phyloP scores from a whole-genome alignment of 176 grass and related monocot species.

The Thalia dealbata region DNA sequence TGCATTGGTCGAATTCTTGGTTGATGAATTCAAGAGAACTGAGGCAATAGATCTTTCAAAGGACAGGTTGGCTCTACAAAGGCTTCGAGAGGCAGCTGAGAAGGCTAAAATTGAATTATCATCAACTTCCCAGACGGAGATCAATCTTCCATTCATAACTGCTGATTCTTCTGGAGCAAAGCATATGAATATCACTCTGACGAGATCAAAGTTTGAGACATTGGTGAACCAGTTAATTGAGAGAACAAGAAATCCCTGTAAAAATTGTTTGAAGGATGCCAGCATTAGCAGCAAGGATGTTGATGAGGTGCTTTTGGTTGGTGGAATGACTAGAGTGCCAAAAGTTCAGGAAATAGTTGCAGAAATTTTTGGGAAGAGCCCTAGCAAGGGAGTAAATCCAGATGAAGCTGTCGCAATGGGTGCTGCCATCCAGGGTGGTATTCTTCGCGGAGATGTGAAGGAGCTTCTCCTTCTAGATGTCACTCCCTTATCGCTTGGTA shows the following conservation, averaged over 20 bases:
- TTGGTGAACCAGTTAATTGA: conserved; percentile 61
- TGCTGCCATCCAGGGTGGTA: conserved; percentile 63
- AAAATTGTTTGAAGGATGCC: conserved; percentile 67
- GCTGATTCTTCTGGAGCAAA: conserved; percentile 73
- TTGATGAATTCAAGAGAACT: conserved; percentile 52
- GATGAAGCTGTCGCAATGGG: conserved; percentile 77
- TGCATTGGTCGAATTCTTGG: conserved; percentile 51
- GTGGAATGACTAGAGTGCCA: conserved; percentile 74
- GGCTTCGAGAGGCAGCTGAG: conserved; percentile 67
- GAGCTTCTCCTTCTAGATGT: conserved; percentile 70
- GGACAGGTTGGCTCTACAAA: conserved; percentile 54
- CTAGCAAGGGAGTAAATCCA: conserved; percentile 71
- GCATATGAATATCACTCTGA: conserved; percentile 70
- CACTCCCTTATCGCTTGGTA: conserved; percentile 67
- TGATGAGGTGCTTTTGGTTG: conserved; percentile 69
- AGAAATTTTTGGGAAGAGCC: conserved; percentile 53
- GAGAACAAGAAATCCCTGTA: conserved; percentile 53
- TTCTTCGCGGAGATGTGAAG: conserved; percentile 73
- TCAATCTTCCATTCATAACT: conserved; percentile 68
- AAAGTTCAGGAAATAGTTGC: conserved; percentile 63
- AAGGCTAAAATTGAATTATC: conserved; percentile 74
- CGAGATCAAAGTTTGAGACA: conserved; percentile 61
- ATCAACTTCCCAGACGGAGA: conserved; percentile 64
- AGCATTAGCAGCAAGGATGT: conserved; percentile 53
- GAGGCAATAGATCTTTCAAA: conserved; percentile 66